These are phyloP conservation scores for Apiospora phragmitis DNA, from an alignment of 2,329 filamentous ascomycete species.

Conservation along the genomic window DNA sequence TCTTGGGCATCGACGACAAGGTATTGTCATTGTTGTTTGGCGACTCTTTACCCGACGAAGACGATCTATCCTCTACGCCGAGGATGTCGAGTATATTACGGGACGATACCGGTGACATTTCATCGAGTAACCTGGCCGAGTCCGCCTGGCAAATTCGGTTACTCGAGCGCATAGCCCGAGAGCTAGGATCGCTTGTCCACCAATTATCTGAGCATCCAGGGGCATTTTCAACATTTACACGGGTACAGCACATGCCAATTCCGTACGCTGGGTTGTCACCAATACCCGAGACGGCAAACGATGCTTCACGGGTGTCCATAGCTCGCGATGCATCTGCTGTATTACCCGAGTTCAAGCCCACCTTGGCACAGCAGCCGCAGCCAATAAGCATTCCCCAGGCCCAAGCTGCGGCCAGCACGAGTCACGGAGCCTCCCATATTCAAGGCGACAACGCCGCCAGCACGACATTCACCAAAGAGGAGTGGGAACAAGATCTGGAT, in stretches of 20 bases:
- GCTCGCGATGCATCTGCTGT: slow-evolving; percentile 53
- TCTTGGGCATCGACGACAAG: slow-evolving; percentile 88
- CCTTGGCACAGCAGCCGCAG: slow-evolving; percentile 38
- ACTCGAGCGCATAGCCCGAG: slow-evolving; percentile 80
- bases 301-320: slow-evolving; percentile 29
- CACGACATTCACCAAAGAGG: slow-evolving; percentile 63
- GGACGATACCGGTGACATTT: slow-evolving; percentile 25
- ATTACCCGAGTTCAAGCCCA: slow-evolving; percentile 50
- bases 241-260: slow-evolving; percentile 62
- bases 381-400: slow-evolving; percentile 38
- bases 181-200: slow-evolving; percentile 81
- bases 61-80: slow-evolving; percentile 49
- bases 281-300: slow-evolving; percentile 52
- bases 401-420: slow-evolving; percentile 18
- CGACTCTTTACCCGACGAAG: slow-evolving; percentile 64
- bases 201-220: slow-evolving; percentile 85
- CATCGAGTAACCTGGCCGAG: slow-evolving; percentile 36
- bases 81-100: slow-evolving; percentile 39
- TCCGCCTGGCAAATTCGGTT: slow-evolving; percentile 74
- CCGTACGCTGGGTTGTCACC: slow-evolving; percentile 79
- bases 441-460: slow-evolving; percentile 20
- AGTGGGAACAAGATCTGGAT: slow-evolving; percentile 93
- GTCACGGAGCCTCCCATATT: slow-evolving; percentile 18
- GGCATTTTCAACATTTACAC: slow-evolving; percentile 80
- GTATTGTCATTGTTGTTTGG: slow-evolving; percentile 86